Conservation (phyloP, 2,329 filamentous ascomycete species). For the Curvularia verruculosa region DNA sequence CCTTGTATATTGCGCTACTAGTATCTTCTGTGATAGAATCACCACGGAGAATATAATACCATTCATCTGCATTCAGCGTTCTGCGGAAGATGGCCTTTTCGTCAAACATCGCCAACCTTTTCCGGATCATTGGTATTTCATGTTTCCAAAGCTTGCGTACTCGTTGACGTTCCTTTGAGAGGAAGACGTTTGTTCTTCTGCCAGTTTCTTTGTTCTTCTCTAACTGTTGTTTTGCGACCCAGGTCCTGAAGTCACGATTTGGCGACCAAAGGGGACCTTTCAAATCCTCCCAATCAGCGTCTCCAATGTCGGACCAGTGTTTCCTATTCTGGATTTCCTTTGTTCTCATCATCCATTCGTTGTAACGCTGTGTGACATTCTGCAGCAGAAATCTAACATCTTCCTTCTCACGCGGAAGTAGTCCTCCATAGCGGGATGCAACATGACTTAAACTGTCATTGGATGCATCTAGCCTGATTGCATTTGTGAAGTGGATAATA, state of each 20-base stretch:
- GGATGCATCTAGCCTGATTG: slow-evolving; percentile 14
- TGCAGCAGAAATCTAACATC: slow-evolving; percentile 15
- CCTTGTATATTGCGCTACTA: too few species aligned
- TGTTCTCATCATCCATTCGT: background rate
- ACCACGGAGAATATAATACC: slow-evolving; percentile 6
- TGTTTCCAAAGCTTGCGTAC: background rate
- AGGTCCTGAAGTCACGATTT: slow-evolving; percentile 1
- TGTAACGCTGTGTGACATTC: slow-evolving; percentile 2
- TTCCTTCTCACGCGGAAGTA: slow-evolving; percentile 12
- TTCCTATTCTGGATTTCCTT: background rate
- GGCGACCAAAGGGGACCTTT: slow-evolving; percentile 5
- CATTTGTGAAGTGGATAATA: slow-evolving; percentile 14
- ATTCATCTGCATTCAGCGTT: slow-evolving; percentile 2
- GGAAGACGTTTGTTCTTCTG: background rate
- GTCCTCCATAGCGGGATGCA: background rate
- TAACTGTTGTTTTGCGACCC: background rate
- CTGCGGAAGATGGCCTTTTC: background rate
- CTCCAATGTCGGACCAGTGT: background rate
- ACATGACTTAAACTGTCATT: background rate
- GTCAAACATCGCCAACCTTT: background rate
- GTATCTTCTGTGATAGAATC: background rate
- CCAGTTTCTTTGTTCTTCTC: background rate
- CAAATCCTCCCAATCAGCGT: background rate
- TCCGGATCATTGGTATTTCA: background rate
- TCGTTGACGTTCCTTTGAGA: background rate